phyloP scores from a whole-genome alignment of 306 rosid species.

The Abrus pulchellus region DNA sequence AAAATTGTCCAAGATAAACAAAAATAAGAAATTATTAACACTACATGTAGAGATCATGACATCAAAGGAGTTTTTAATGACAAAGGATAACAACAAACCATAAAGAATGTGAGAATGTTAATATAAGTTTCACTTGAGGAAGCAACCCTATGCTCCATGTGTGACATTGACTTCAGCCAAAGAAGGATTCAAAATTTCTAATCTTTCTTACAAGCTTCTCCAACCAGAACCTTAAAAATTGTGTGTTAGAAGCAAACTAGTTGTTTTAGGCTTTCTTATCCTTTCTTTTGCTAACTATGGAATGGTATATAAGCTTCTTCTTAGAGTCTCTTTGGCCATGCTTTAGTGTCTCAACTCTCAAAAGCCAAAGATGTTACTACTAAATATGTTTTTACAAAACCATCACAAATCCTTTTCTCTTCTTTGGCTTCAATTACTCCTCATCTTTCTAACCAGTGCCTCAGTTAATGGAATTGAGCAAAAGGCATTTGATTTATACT shows the following conservation, averaged over 20 bases:
- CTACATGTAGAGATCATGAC: slow-evolving; percentile 19
- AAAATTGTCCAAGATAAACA: slow-evolving; percentile 20
- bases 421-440: slow-evolving; percentile 49
- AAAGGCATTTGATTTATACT: slow-evolving; percentile 49
- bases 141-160: slow-evolving; percentile 58
- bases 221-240: slow-evolving; percentile 41
- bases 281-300: slow-evolving; percentile 27
- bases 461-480: slow-evolving; percentile 57
- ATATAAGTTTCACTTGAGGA: slow-evolving; percentile 58
- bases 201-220: slow-evolving; percentile 68
- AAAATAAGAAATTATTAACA: background rate
- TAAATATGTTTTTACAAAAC: slow-evolving; percentile 46
- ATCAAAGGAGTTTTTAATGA: slow-evolving; percentile 22
- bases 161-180: slow-evolving; percentile 58
- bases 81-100: slow-evolving; percentile 43
- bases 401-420: slow-evolving; percentile 23
- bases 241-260: slow-evolving; percentile 44
- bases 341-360: slow-evolving; percentile 37
- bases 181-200: slow-evolving; percentile 47
- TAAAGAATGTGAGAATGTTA: slow-evolving; percentile 39
- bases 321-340: slow-evolving; percentile 40
- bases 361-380: slow-evolving; percentile 33
- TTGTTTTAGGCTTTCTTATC: slow-evolving; percentile 25
- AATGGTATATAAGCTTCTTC: slow-evolving; percentile 43
- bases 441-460: slow-evolving; percentile 43